phyloP scores from a whole-genome alignment of 2,329 filamentous ascomycete genomes.

The Teratosphaeria zuluensis region DNA sequence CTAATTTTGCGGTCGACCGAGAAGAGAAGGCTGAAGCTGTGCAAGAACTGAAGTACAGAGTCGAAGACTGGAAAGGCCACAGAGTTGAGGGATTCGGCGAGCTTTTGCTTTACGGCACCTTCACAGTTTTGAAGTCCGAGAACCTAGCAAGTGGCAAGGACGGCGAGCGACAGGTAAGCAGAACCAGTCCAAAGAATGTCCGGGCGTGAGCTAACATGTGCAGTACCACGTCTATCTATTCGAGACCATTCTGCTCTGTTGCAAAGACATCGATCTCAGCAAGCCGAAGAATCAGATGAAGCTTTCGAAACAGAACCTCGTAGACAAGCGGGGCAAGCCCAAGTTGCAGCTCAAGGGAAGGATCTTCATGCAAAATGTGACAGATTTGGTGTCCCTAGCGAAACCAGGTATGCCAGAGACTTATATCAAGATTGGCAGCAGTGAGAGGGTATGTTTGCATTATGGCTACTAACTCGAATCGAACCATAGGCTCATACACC shows the following conservation, averaged over 20 bases:
- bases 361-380: constrained; percentile 99
- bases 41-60: constrained; percentile 67
- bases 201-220: background rate
- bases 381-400: constrained; percentile 76
- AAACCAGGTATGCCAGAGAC: constrained; percentile 62
- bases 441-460: constrained; percentile 19
- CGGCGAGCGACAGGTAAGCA: constrained; percentile 73
- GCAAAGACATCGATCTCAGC: constrained; percentile 83
- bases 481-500: constrained; percentile 68
- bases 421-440: constrained; percentile 11
- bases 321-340: constrained; percentile 64
- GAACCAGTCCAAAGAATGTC: background rate
- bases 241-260: constrained; percentile 87
- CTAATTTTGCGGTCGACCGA: constrained; percentile 83
- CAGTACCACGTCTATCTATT: constrained; percentile 98
- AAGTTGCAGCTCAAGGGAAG: constrained; percentile 85
- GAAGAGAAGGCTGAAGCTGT: constrained; percentile 77
- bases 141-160: constrained; percentile 51
- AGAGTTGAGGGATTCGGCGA: constrained; percentile 85
- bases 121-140: constrained; percentile 68
- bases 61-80: constrained; percentile 97
- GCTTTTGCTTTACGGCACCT: constrained; percentile 77
- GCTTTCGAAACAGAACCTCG: constrained; percentile 51
- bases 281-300: constrained; percentile 67
- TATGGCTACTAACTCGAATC: background rate